Percentiles rank a stretch among this genome's conserved stretches.
Evolutionary conservation across 1,139 yeast species (phyloP).

Genomic region (Kodamaea suecica): DNA sequence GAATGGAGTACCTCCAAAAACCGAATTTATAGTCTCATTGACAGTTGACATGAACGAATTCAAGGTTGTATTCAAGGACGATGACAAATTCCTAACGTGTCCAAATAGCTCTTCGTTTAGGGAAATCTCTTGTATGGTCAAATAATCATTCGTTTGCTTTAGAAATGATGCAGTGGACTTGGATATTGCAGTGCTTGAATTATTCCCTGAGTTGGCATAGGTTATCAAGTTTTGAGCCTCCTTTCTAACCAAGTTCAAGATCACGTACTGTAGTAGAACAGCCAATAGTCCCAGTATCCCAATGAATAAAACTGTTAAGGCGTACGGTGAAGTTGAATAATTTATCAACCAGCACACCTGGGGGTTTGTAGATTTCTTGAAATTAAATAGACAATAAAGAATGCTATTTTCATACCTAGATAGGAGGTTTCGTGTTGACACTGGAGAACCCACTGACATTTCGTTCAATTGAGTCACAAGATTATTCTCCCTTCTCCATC

Average conservation of each 20-base stretch:
- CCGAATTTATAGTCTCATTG: slow-evolving; percentile 29
- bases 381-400: slow-evolving; percentile 15
- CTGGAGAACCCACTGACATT: slow-evolving; percentile 4
- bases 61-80: slow-evolving; percentile 52
- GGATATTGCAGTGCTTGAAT: neutral
- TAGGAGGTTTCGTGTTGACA: slow-evolving; percentile 15
- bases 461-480: slow-evolving; percentile 23
- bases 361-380: slow-evolving; percentile 3
- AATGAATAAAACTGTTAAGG: slow-evolving; percentile 42
- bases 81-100: slow-evolving; percentile 56
- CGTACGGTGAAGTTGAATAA: slow-evolving; percentile 47
- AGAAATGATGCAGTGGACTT: slow-evolving; percentile 17
- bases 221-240: slow-evolving; percentile 2
- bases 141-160: slow-evolving; percentile 22
- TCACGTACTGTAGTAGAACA: slow-evolving; percentile 45
- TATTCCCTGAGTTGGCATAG: neutral
- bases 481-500: slow-evolving; percentile 47
- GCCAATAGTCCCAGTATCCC: slow-evolving; percentile 48
- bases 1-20: slow-evolving; percentile 69
- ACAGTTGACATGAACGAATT: slow-evolving; percentile 31
- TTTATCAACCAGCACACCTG: slow-evolving; percentile 43
- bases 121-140: slow-evolving; percentile 29
- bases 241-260: slow-evolving; percentile 27
- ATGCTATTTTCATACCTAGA: slow-evolving; percentile 19
- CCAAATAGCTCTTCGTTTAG: slow-evolving; percentile 68